Base-by-base conservation (phyloP, 345 rosid genomes). In the Brassica nigra region DNA sequence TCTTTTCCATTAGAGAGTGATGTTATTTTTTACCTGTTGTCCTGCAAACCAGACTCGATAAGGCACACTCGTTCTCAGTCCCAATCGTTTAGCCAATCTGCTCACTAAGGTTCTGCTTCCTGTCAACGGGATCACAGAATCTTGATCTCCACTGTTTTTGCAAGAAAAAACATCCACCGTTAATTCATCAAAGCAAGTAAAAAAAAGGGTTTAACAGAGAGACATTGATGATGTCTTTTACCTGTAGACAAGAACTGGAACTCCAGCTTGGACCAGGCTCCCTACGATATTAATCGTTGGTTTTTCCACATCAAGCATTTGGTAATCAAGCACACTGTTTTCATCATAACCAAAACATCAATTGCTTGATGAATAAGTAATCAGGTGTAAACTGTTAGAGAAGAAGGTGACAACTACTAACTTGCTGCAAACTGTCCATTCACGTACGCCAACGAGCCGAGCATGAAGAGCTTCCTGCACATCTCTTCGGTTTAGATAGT, bases 351-450 rank as follows among this genome's bases (percentile, higher is more conserved):
- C 16, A 49, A 4, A 15, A 16, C 63, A 58, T 10, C 14, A 58
- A 27, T 58, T 14, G 6, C 57, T 49, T 49, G 57, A 4, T 4
- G 15, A 49, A 47, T 63, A 63, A 11, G 52, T 14, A 65, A 65
- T 30, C 34, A 78, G 27, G 58, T 54, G 49, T 4, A 36, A 80
- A 54, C 11, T 70, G 42, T 37, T 15, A 20, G 4, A 62, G 59
- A 55, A 80, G 55, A 27, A 70, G 23, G 68, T 0, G 68, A 76
- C 15, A 47, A 47, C 7, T 10, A 76, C 76, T 88, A 87, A 95
- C 99, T 85, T 88, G 99, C 96, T 95, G 88, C 99, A 95, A 52
- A 90, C 94, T 66, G 65, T 76, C 98, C 99, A 95, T 77, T 79
- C 72, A 10, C 85, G 88, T 55, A 91, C 96, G 64, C 99, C 97